These are phyloP conservation scores for Choiromyces venosus DNA, from an alignment of 495 filamentous ascomycete species.

Conservation along the genomic window DNA sequence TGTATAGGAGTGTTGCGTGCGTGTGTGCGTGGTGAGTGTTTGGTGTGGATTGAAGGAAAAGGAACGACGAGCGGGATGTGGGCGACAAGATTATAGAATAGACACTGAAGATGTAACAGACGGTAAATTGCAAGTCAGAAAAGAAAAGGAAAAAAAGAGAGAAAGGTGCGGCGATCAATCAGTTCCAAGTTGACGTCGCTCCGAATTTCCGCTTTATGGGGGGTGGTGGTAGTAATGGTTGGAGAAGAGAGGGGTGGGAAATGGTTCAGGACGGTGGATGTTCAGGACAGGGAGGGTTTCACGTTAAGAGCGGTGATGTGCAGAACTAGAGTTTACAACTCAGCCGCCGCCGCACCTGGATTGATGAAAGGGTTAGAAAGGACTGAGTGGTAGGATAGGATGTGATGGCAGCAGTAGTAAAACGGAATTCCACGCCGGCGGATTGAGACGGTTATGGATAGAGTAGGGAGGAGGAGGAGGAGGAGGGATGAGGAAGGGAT, in stretches of 20 bases:
- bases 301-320: conserved; percentile 35
- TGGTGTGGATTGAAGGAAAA: neutral
- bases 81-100: neutral
- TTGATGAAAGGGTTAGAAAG: neutral
- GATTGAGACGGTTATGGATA: neutral
- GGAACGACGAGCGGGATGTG: neutral
- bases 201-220: conserved; percentile 18
- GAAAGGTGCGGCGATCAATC: neutral
- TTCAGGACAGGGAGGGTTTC: conserved; percentile 36
- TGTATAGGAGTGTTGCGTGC: neutral
- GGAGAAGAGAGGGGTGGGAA: conserved; percentile 30
- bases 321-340: conserved; percentile 26
- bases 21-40: neutral
- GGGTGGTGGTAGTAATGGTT: conserved; percentile 26
- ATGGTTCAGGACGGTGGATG: neutral
- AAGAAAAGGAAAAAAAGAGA: neutral
- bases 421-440: neutral
- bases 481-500: neutral
- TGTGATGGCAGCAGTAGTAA: neutral
- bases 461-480: neutral
- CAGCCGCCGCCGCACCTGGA: conserved; percentile 23
- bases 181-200: conserved; percentile 9
- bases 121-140: neutral
- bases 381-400: neutral
- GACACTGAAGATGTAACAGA: neutral